Evolutionary conservation across 371 early-diverging fungal species (phyloP), one percentile per base, ranked within the genome.

Genomic region (Mortierella sp.): DNA sequence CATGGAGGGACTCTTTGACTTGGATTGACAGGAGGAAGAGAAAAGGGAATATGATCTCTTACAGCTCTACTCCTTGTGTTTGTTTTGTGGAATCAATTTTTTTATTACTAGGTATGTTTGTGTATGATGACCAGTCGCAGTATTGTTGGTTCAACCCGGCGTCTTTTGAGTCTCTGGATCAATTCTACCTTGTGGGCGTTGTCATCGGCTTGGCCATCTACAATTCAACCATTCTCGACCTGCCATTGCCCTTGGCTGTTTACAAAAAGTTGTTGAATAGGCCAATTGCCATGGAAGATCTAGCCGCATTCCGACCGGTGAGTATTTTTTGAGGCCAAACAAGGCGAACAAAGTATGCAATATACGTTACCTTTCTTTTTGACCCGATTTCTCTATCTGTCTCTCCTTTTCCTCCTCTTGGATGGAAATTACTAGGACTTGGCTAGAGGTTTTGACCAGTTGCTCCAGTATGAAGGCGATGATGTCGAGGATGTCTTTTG

Each of bases 161-260:
- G 4, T 87, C 89, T 57, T 89, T 95, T 57, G 98, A 97, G 81
- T 87, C 93, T 15, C 89, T 90, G 48, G 95, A 96, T 76, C 93
- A 93, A 82, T 99, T 93, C 81, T 96, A 94, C 66, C 81, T 99
- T 56, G 94, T 96, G 2, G 99, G 99, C 25, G 89, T 94, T 15
- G 91, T 99, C 18, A 88, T 98, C 29, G 99, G 98, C 0, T 79
- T 98, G 57, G 96, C 97, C 21, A 93, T 99, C 19, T 96, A 97
- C 81, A 97, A 99, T 79, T 92, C 93, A 23, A 95, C 91, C 29
- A 94, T 95, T 69, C 82, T 99, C 11, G 97, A 97, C 76, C 86
- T 97, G 15, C 95, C 93, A 51, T 87, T 99, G 53, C 96, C 99
- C 0, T 83, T 91, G 29, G 96, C 96, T 1, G 92, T 93, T 61